Percentiles rank a stretch among this genome's conserved stretches.
Conservation (phyloP, 371 early-diverging fungal genomes). For the Lichtheimia ramosa region DNA sequence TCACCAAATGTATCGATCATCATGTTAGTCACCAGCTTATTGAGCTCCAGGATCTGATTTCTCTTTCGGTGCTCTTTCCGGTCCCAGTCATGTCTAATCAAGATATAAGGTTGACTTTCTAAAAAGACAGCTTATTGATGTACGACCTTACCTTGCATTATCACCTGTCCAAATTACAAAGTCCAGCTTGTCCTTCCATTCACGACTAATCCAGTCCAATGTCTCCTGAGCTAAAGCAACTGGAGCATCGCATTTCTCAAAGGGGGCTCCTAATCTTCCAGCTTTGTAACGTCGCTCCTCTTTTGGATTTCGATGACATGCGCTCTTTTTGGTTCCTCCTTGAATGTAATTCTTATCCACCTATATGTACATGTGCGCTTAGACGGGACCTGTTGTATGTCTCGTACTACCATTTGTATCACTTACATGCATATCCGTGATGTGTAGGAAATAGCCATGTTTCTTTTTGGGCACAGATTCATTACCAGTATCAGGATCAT, state of each 20-base stretch:
- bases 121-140: background rate
- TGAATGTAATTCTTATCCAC: constrained; percentile 48
- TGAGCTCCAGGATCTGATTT: constrained; percentile 56
- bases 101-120: too few relatives aligned
- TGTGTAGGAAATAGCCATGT: constrained; percentile 66
- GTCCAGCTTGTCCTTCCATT: constrained; percentile 62
- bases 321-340: constrained; percentile 50
- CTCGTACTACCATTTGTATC: background rate
- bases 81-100: constrained; percentile 73
- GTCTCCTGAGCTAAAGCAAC: constrained; percentile 66
- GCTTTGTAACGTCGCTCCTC: constrained; percentile 2
- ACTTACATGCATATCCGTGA: constrained; percentile 74
- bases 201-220: constrained; percentile 61
- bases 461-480: background rate
- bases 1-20: constrained; percentile 32
- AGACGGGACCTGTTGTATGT: background rate
- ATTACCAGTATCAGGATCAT: background rate
- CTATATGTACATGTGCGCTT: constrained; percentile 10
- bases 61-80: constrained; percentile 54
- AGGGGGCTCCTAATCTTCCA: constrained; percentile 56
- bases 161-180: constrained; percentile 87
- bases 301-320: constrained; percentile 51
- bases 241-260: constrained; percentile 73
- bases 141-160: constrained; percentile 57
- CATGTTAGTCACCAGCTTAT: constrained; percentile 34